These are phyloP conservation scores for Rhodotorula sp. DNA, from an alignment of 1,284 basidiomycete genomes.

Conservation along the genomic window DNA sequence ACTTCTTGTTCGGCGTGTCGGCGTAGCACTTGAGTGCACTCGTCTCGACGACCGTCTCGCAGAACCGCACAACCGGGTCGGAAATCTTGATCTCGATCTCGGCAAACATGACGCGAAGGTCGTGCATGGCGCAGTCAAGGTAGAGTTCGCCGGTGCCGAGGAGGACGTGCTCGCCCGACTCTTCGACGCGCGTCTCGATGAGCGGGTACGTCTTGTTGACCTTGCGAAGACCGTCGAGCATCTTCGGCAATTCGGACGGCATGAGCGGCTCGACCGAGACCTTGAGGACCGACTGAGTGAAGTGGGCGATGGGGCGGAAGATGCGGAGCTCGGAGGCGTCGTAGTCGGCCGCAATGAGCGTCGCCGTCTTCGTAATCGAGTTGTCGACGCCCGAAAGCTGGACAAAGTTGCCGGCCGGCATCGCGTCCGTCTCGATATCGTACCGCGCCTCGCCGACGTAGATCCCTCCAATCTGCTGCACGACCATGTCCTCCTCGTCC, in stretches of 20 bases:
- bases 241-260: slow-evolving; percentile 96
- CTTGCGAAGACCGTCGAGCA: slow-evolving; percentile 93
- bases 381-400: slow-evolving; percentile 89
- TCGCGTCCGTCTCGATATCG: slow-evolving; percentile 79
- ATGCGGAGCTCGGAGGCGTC: slow-evolving; percentile 78
- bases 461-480: slow-evolving; percentile 77
- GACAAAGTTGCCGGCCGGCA: slow-evolving; percentile 88
- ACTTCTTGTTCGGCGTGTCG: slow-evolving; percentile 99
- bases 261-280: slow-evolving; percentile 97
- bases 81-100: slow-evolving; percentile 99
- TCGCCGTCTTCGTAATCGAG: slow-evolving; percentile 93
- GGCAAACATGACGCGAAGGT: slow-evolving; percentile 84
- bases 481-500: slow-evolving; percentile 97
- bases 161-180: slow-evolving; percentile 95
- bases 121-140: slow-evolving; percentile 95
- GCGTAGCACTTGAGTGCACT: slow-evolving; percentile 98
- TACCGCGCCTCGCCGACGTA: slow-evolving; percentile 92
- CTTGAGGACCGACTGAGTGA: slow-evolving; percentile 97
- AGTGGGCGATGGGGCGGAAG: slow-evolving; percentile 91
- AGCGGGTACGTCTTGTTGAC: slow-evolving; percentile 98
- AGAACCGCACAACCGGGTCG: slow-evolving; percentile 97
- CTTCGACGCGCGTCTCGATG: slow-evolving; percentile 92
- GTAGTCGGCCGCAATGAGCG: slow-evolving; percentile 61
- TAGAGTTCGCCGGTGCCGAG: slow-evolving; percentile 97
- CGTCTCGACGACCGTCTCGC: slow-evolving; percentile 97